These are phyloP conservation scores for Aspergillus uvarum DNA, from an alignment of 2,329 filamentous ascomycete species.

Conservation along the genomic window DNA sequence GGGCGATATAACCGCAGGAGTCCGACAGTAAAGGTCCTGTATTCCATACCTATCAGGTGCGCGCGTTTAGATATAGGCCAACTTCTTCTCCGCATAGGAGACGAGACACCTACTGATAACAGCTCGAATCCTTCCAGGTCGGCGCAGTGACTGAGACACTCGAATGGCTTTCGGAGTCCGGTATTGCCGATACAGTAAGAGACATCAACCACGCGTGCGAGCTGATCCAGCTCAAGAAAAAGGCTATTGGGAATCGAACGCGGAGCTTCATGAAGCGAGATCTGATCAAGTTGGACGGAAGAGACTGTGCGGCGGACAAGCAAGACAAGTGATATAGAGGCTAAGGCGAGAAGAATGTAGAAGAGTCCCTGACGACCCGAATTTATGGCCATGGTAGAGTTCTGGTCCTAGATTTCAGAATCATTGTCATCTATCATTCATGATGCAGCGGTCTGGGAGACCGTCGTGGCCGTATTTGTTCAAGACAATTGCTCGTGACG, in stretches of 20 bases:
- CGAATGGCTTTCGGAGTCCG: constrained; percentile 79
- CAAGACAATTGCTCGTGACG: constrained; percentile 1
- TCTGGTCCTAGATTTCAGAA: background rate
- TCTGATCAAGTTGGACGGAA: background rate
- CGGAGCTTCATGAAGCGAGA: constrained; percentile 5
- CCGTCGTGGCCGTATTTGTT: background rate
- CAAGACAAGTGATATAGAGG: constrained; percentile 2
- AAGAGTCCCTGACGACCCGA: background rate
- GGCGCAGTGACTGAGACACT: constrained; percentile 77
- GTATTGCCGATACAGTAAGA: constrained; percentile 87
- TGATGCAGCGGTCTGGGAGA: background rate
- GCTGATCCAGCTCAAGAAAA: constrained; percentile 80
- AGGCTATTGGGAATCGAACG: constrained; percentile 58
- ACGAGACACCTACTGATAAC: constrained; percentile 52
- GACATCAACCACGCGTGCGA: constrained; percentile 90
- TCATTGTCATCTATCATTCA: constrained; percentile 3
- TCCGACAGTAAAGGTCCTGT: constrained; percentile 84
- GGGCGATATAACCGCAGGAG: constrained; percentile 87
- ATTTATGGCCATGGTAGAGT: constrained; percentile 3
- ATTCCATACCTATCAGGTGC: constrained; percentile 67
- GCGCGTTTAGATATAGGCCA: background rate
- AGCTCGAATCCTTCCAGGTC: constrained; percentile 82
- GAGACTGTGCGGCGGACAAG: constrained; percentile 2
- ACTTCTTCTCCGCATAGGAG: background rate
- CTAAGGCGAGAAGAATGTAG: background rate